Percentiles rank a stretch among this genome's conserved stretches.
Conservation (phyloP, 768 basidiomycete genomes). For the Mycena crocata region DNA sequence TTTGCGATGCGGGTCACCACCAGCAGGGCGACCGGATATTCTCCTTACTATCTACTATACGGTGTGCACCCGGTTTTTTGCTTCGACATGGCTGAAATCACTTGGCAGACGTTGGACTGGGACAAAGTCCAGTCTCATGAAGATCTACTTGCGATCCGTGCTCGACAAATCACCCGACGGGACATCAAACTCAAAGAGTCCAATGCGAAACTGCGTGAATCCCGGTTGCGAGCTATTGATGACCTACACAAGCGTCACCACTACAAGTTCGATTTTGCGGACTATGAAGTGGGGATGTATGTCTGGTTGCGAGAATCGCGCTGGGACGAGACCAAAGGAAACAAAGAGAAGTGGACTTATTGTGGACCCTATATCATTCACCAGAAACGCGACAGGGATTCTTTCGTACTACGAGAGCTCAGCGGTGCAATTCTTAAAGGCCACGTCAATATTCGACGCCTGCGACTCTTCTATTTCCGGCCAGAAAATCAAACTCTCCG, state of each 20-base stretch:
- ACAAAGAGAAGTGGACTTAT: constrained; percentile 43
- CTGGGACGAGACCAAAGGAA: constrained; percentile 43
- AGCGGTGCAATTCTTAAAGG: constrained; percentile 35
- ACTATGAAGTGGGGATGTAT: constrained; percentile 42
- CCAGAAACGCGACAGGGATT: constrained; percentile 17
- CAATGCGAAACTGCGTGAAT: not conserved
- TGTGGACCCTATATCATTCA: constrained; percentile 46
- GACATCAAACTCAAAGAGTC: constrained; percentile 35
- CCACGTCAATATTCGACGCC: constrained; percentile 29
- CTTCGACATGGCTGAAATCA: constrained; percentile 44
- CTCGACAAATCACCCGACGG: constrained; percentile 34
- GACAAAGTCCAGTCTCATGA: constrained; percentile 31
- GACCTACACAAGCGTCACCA: constrained; percentile 34
- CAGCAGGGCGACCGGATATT: constrained; percentile 41
- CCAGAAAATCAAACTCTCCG: constrained; percentile 12
- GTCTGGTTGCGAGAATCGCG: constrained; percentile 45
- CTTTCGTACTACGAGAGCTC: constrained; percentile 35
- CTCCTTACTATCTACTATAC: constrained; percentile 47
- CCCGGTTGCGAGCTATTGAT: constrained; percentile 34
- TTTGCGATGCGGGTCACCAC: constrained; percentile 43
- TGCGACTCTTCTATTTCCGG: constrained; percentile 34
- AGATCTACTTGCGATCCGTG: constrained; percentile 39
- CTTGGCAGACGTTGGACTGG: constrained; percentile 44
- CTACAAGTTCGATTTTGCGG: constrained; percentile 26
- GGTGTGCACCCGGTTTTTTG: constrained; percentile 44